Base-by-base conservation (phyloP, 139 green algal genomes). In the Coelastrella sp. region DNA sequence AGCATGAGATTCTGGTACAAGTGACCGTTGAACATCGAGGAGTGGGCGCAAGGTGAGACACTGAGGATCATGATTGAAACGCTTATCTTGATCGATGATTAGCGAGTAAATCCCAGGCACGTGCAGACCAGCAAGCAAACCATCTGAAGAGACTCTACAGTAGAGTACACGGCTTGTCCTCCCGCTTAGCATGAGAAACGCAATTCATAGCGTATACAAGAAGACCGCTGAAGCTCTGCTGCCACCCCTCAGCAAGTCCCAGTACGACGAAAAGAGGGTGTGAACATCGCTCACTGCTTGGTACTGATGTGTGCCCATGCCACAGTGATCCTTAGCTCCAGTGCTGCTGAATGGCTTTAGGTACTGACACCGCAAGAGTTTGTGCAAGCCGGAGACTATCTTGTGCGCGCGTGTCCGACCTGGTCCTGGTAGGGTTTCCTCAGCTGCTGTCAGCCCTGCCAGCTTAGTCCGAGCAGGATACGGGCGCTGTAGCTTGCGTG, bases 291-390 rank as follows among this genome's bases (percentile, higher is more conserved):
- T 47, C 32, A 47, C 32, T 47, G 32, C 32, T 47, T 47, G 32
- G 32, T 47, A 47, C 32, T 47, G 32, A 47, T 47, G 32, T 47
- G 32, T 47, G 32, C 32, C 32, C 32, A 47, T 47, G 32, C 32
- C 32, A 47, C 32, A 47, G 32, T 47, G 32, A 47, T 47, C 32
- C 32, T 47, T 47, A 47, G 32, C 32, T 47, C 32, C 32, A 47
- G 32, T 47, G 32, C 32, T 47, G 32, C 32, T 47, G 32, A 47
- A 47, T 47, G 3, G 6, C 10, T 19, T 4, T 60, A 98, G 96
- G 95, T 98, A 2, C 94, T 99, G 0, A 98, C 97, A 10, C 97
- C 97, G 0, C 95, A 97, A 19, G 96, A 99, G 80, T 99, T 98
- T 86, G 93, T 98, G 7, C 65, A 65, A 19, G 94, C 96, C 14